A percentile compares a stretch with the other conserved stretches of the same genome.
phyloP scores from a whole-genome alignment of 176 grass and related monocot species.

The Elaeis guineensis region DNA sequence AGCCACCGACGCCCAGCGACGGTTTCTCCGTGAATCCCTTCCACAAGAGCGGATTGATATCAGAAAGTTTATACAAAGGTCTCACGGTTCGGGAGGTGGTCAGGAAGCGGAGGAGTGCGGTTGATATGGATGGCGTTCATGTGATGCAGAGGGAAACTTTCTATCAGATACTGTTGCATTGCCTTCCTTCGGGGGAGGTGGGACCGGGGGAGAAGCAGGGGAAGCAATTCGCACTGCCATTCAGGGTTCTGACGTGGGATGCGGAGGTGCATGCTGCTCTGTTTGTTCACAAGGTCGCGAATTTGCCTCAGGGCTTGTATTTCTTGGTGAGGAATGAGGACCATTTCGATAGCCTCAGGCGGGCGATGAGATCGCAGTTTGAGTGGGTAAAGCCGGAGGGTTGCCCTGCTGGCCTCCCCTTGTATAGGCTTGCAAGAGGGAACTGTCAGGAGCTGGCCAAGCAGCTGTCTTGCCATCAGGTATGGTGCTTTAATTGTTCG shows the following conservation, averaged over 20 bases:
- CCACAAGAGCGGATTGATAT: constrained; percentile 28
- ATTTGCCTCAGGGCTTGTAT: constrained; percentile 65
- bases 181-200: constrained; percentile 66
- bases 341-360: constrained; percentile 53
- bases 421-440: constrained; percentile 65
- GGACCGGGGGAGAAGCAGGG: constrained; percentile 41
- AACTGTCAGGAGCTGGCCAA: constrained; percentile 64
- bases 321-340: constrained; percentile 82
- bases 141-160: constrained; percentile 53
- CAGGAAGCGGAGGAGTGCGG: constrained; percentile 45
- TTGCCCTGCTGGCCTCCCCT: constrained; percentile 60
- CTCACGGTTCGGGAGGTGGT: constrained; percentile 50
- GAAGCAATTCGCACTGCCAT: constrained; percentile 47
- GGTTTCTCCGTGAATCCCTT: constrained; percentile 42
- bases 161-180: constrained; percentile 81
- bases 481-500: constrained; percentile 2
- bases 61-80: constrained; percentile 45
- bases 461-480: constrained; percentile 84
- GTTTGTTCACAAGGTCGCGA: constrained; percentile 62
- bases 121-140: constrained; percentile 74
- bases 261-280: constrained; percentile 73
- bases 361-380: constrained; percentile 55
- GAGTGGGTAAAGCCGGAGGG: constrained; percentile 63
- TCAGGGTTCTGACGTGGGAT: constrained; percentile 70
- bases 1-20: constrained; percentile 27